phyloP scores from a whole-genome alignment of 176 grass and related monocot species.

The Aechmea fasciata region DNA sequence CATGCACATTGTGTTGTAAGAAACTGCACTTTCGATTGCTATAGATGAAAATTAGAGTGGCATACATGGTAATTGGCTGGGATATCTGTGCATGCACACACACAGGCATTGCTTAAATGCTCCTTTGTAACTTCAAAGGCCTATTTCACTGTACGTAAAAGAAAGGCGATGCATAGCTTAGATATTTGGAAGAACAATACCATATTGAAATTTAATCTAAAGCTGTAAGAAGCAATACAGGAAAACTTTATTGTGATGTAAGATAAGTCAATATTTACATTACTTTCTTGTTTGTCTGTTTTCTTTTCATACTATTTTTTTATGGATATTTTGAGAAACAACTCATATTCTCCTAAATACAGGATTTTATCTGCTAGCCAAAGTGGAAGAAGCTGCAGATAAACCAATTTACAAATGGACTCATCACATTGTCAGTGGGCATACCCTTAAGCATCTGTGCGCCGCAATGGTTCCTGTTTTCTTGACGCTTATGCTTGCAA shows the following conservation, averaged over 20 bases:
- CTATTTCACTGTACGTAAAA: too few relatives aligned
- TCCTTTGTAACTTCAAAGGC: too few relatives aligned
- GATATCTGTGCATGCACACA: too few relatives aligned
- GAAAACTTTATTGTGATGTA: conserved; percentile 4
- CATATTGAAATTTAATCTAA: too few relatives aligned
- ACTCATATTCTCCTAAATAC: conserved; percentile 17
- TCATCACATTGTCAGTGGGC: conserved; percentile 57
- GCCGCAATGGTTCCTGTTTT: conserved; percentile 92
- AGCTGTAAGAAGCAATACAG: too few relatives aligned
- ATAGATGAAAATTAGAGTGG: neutral
- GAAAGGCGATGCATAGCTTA: too few relatives aligned
- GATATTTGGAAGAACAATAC: too few relatives aligned
- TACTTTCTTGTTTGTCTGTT: neutral
- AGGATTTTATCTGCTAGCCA: conserved; percentile 92
- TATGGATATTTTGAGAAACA: neutral
- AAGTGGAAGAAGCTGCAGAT: conserved; percentile 76
- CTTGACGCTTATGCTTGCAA: conserved; percentile 82
- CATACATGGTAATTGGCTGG: too few relatives aligned
- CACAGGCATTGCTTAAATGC: too few relatives aligned
- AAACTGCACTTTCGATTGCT: too few relatives aligned
- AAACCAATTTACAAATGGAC: conserved; percentile 72
- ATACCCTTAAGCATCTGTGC: conserved; percentile 83
- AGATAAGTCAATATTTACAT: neutral
- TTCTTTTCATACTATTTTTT: neutral
- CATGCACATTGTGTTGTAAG: too few relatives aligned